phyloP scores from a whole-genome alignment of 129 eudicot species.

The Ambrosia trifida region DNA sequence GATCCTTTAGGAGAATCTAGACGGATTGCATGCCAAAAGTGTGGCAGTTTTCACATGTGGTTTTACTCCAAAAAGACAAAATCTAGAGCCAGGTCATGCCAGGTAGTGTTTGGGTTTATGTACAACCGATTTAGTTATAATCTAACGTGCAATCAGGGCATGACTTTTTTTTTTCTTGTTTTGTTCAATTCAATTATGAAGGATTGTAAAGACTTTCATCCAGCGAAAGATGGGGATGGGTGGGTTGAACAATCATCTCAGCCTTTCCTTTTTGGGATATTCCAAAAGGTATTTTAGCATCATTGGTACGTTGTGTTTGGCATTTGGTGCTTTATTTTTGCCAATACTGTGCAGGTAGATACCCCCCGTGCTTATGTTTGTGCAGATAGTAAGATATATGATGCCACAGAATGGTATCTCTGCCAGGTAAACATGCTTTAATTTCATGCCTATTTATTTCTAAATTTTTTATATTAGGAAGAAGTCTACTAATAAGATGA shows the following conservation, averaged over 20 bases:
- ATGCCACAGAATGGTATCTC: conserved; percentile 95
- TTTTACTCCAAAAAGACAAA: conserved; percentile 56
- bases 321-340: neutral
- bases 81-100: conserved; percentile 88
- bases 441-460: neutral
- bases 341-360: conserved; percentile 64
- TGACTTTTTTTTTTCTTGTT: neutral
- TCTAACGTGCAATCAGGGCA: neutral
- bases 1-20: conserved; percentile 68
- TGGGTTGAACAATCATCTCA: conserved; percentile 98
- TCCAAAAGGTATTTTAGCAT: conserved; percentile 63
- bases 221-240: conserved; percentile 68
- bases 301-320: conserved; percentile 8
- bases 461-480: neutral
- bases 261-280: conserved; percentile 78
- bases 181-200: conserved; percentile 6
- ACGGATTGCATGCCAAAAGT: conserved; percentile 80
- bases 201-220: conserved; percentile 45
- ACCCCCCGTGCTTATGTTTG: conserved; percentile 84
- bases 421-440: conserved; percentile 64
- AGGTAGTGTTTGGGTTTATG: conserved; percentile 40
- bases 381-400: conserved; percentile 81
- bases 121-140: neutral
- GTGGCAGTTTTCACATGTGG: conserved; percentile 71
- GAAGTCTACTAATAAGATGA: neutral